phyloP scores from a whole-genome alignment of 495 filamentous ascomycete species.

The Cercophora newfieldiana region DNA sequence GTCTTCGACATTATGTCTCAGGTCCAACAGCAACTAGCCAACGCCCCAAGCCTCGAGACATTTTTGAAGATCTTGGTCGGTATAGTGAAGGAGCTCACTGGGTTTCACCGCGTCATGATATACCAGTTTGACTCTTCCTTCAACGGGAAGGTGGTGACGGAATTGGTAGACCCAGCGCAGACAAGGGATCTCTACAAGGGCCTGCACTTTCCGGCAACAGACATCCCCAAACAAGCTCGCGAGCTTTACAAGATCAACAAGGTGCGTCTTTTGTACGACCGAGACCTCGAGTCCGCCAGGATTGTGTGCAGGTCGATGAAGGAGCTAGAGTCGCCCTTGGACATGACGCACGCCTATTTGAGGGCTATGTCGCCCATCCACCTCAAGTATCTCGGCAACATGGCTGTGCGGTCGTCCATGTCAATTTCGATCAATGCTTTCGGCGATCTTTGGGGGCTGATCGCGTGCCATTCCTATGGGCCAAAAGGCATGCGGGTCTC shows the following conservation, averaged over 20 bases:
- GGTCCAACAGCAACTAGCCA: conserved; percentile 75
- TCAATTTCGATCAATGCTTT: conserved; percentile 91
- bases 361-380: conserved; percentile 91
- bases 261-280: conserved; percentile 74
- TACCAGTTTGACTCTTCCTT: conserved; percentile 86
- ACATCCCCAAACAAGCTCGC: conserved; percentile 84
- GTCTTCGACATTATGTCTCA: conserved; percentile 91
- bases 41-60: conserved; percentile 62
- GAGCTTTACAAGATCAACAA: conserved; percentile 82
- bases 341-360: conserved; percentile 83
- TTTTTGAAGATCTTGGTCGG: conserved; percentile 75
- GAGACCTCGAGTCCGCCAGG: conserved; percentile 72
- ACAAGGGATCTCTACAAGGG: conserved; percentile 88
- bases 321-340: conserved; percentile 76
- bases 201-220: conserved; percentile 85
- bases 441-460: conserved; percentile 83
- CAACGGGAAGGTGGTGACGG: conserved; percentile 86
- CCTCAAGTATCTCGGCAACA: conserved; percentile 85
- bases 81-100: conserved; percentile 83
- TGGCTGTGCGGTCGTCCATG: conserved; percentile 90
- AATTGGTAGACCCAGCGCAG: conserved; percentile 76
- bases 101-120: conserved; percentile 91
- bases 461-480: conserved; percentile 85
- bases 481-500: conserved; percentile 79
- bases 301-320: conserved; percentile 77